phyloP scores from a whole-genome alignment of 2,329 filamentous ascomycete species.

The Neurospora sp. region DNA sequence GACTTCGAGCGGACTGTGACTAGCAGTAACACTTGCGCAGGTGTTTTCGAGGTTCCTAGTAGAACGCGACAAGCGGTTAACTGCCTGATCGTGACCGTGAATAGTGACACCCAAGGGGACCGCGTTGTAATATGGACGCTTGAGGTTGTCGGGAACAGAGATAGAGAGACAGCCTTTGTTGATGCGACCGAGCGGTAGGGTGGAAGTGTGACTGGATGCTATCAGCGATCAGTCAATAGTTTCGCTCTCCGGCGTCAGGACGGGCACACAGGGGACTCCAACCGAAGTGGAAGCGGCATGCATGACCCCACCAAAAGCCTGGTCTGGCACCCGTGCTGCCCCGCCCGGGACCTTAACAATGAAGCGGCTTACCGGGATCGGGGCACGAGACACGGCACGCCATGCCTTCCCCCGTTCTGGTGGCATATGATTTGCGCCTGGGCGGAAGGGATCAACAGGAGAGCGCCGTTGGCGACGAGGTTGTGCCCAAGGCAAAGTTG shows the following conservation, averaged over 20 bases:
- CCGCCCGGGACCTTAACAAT: not conserved
- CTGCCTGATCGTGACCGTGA: not conserved
- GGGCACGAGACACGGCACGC: not conserved
- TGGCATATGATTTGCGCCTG: not conserved
- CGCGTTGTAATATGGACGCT: not conserved
- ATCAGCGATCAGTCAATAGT: not conserved
- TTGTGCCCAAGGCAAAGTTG: not conserved
- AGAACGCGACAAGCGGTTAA: conserved; percentile 1
- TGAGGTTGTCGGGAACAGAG: not conserved
- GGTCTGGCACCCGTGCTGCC: not conserved
- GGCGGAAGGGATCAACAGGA: not conserved
- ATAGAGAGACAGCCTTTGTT: not conserved
- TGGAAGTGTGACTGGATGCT: not conserved
- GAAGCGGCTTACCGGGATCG: not conserved
- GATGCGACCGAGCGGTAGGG: not conserved
- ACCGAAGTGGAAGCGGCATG: not conserved
- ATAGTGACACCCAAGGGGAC: not conserved
- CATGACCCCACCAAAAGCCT: not conserved
- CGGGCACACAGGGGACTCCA: not conserved
- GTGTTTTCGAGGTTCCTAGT: not conserved
- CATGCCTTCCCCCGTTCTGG: not conserved
- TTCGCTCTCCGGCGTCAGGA: not conserved
- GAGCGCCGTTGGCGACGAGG: not conserved
- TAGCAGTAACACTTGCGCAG: not conserved
- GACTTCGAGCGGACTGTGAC: not conserved